Evolutionary conservation across 2,329 filamentous ascomycete genomes (phyloP).

Genomic region (Aspergillus piperis): DNA sequence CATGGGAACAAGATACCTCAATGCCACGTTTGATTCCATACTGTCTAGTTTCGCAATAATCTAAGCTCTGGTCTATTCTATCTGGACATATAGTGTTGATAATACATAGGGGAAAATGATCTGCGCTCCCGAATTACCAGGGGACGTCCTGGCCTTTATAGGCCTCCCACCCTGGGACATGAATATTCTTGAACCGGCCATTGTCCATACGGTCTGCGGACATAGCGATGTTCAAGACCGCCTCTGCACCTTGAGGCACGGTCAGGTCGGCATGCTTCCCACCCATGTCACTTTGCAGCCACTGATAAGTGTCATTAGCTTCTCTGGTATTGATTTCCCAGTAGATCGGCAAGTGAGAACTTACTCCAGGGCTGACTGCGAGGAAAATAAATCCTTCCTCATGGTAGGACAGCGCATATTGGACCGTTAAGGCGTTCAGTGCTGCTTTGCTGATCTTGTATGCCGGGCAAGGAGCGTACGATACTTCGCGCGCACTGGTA

Average conservation of each 20-base stretch:
- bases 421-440: constrained; percentile 51
- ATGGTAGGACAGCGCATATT: constrained; percentile 30
- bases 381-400: constrained; percentile 48
- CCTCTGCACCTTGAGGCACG: constrained; percentile 4
- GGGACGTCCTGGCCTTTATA: constrained; percentile 9
- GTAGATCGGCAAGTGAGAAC: constrained; percentile 16
- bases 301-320: neutral
- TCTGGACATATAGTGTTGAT: neutral
- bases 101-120: neutral
- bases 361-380: constrained; percentile 49
- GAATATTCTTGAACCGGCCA: constrained; percentile 10
- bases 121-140: neutral
- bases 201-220: neutral
- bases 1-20: too few relatives aligned
- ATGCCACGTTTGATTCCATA: too few relatives aligned
- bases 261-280: constrained; percentile 12
- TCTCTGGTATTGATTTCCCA: too few relatives aligned
- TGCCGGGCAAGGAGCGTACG: constrained; percentile 33
- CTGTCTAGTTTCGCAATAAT: too few relatives aligned
- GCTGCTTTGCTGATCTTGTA: constrained; percentile 54
- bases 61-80: neutral
- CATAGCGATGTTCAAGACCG: neutral
- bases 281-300: constrained; percentile 16
- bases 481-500: neutral
- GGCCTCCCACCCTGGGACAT: constrained; percentile 6